Evolutionary conservation across 495 filamentous ascomycete genomes (phyloP).

Genomic region (Parathielavia appendiculata): DNA sequence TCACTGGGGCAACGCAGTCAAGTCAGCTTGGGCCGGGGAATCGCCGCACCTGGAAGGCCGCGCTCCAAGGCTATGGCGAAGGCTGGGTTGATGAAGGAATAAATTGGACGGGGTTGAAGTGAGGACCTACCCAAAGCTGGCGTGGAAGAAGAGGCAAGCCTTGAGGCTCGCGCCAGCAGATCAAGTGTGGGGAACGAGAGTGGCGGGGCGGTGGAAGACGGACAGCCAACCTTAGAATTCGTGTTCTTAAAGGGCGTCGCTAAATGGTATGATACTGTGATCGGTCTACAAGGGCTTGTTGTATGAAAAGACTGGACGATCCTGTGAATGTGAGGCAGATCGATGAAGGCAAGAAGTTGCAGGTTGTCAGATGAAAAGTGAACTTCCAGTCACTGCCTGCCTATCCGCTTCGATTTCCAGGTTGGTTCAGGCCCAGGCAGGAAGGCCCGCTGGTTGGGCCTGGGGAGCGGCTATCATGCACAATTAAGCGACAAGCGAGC

Average conservation of each 20-base stretch:
- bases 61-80: too few species aligned
- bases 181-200: slow-evolving; percentile 10
- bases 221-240: neutral
- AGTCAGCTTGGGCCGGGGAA: neutral
- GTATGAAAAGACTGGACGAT: neutral
- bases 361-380: slow-evolving; percentile 3
- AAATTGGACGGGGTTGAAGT: too few species aligned
- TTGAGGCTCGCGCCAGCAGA: slow-evolving; percentile 2
- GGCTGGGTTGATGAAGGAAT: neutral
- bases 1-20: neutral
- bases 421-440: neutral
- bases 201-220: neutral
- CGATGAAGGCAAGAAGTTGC: neutral
- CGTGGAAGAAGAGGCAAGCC: neutral
- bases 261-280: too few species aligned
- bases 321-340: neutral
- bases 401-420: neutral
- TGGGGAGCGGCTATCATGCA: neutral
- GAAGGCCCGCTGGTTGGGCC: neutral
- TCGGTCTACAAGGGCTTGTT: too few species aligned
- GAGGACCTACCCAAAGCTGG: slow-evolving; percentile 3
- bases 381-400: slow-evolving; percentile 4
- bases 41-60: neutral
- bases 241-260: too few species aligned
- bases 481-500: slow-evolving; percentile 5